Evolutionary conservation across 2,329 filamentous ascomycete species (phyloP).

Genomic region (Cercospora sp.): DNA sequence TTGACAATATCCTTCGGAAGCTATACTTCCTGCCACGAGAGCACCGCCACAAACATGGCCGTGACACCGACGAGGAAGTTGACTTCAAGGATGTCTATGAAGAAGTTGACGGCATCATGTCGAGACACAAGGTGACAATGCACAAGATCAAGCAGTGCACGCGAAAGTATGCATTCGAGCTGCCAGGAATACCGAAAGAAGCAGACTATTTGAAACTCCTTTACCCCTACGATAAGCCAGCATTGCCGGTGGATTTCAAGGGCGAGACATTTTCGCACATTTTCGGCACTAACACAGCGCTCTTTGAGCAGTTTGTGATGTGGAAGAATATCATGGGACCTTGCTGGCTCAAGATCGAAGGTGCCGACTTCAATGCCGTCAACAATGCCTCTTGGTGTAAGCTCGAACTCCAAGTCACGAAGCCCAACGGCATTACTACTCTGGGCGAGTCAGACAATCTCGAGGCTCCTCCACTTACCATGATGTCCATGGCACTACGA

Average conservation of each 20-base stretch:
- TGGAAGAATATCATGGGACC: conserved; percentile 99
- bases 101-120: conserved; percentile 88
- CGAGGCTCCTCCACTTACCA: conserved; percentile 80
- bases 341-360: conserved; percentile 91
- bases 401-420: conserved; percentile 78
- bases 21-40: conserved; percentile 89
- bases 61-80: conserved; percentile 73
- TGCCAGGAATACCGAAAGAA: conserved; percentile 83
- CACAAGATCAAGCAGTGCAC: conserved; percentile 91
- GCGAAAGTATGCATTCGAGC: conserved; percentile 93
- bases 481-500: conserved; percentile 93
- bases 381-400: conserved; percentile 98
- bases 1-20: conserved; percentile 91
- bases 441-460: conserved; percentile 76
- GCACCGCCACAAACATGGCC: conserved; percentile 58
- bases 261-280: conserved; percentile 93
- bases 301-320: conserved; percentile 97
- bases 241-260: conserved; percentile 66
- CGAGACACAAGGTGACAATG: conserved; percentile 77
- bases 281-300: conserved; percentile 87
- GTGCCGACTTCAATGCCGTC: conserved; percentile 77
- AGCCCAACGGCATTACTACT: conserved; percentile 73
- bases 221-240: conserved; percentile 85
- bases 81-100: conserved; percentile 86
- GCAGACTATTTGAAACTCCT: conserved; percentile 91